Base-by-base conservation (phyloP, 768 basidiomycete species). In the Gymnopilus dilepis region DNA sequence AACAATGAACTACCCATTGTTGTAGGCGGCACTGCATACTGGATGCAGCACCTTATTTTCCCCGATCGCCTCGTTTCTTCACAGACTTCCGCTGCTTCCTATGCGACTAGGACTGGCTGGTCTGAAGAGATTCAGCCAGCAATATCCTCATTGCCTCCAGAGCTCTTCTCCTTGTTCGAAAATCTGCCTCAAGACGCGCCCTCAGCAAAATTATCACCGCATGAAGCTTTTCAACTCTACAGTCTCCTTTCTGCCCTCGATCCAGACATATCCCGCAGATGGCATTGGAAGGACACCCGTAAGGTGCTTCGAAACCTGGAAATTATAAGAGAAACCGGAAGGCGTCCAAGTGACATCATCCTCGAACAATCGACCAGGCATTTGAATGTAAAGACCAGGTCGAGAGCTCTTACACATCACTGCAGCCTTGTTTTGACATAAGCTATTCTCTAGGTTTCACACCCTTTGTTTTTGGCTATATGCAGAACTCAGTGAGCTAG, bases 241-340 rank as follows among this genome's bases (percentile, higher is more conserved):
- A 76, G 72, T 9, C 78, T 98, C 12, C 77, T 99, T 19, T 74
- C 76, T 8, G 70, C 77, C 3, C 80, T 99, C 5, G 97, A 99
- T 68, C 87, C 87, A 0, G 66, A 71, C 0, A 86, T 94, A 45
- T 93, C 91, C 0, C 81, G 81, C 30, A 80, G 95, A 63, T 99
- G 97, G 97, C 97, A 99, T 72, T 99, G 97, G 97, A 84, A 82
- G 64, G 97, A 99, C 67, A 89, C 94, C 0, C 82, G 97, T 31
- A 99, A 98, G 74, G 92, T 98, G 6, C 74, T 92, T 11, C 82
- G 95, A 37, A 92, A 84, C 65, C 73, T 99, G 7, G 80, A 84
- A 42, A 86, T 97, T 28, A 86, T 95, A 59, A 89, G 86, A 75
- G 87, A 93, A 58, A 84, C 82, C 0, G 85, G 88, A 4, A 80